Evolutionary conservation across 164 flowering plant species (phyloP).

Genomic region (Liriodendron chinense): DNA sequence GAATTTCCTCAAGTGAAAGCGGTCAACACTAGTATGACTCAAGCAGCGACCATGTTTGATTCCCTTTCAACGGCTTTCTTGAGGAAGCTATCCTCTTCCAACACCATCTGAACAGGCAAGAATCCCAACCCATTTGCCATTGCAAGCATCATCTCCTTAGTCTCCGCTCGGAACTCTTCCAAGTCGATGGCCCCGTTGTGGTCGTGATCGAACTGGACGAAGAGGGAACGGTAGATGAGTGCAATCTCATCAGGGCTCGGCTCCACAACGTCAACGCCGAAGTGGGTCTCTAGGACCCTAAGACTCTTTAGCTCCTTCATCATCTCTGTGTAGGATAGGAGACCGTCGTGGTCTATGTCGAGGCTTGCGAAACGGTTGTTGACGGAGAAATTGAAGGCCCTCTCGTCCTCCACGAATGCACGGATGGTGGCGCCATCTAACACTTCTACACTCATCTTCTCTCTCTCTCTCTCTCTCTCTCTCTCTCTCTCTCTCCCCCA

Average conservation of each 20-base stretch:
- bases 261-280: constrained; percentile 20
- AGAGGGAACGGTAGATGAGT: constrained; percentile 9
- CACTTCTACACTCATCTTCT: constrained; percentile 38
- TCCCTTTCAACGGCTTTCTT: constrained; percentile 54
- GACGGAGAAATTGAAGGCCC: constrained; percentile 30
- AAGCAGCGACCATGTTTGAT: neutral
- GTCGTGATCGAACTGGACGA: constrained; percentile 44
- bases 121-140: constrained; percentile 54
- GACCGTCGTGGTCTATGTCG: constrained; percentile 44
- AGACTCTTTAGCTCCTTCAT: constrained; percentile 24
- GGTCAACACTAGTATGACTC: neutral
- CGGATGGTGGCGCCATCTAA: constrained; percentile 35
- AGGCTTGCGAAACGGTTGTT: constrained; percentile 35
- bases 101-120: constrained; percentile 42
- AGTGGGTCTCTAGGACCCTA: constrained; percentile 21
- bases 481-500: no score
- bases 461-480: neutral
- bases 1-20: neutral
- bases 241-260: constrained; percentile 16
- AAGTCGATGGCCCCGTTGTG: constrained; percentile 36
- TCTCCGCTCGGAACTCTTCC: constrained; percentile 33
- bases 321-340: constrained; percentile 37
- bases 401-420: constrained; percentile 35
- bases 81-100: constrained; percentile 48
- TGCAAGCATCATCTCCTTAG: constrained; percentile 54